phyloP scores from a whole-genome alignment of 192 early-diverging fungal species.

The Coemansia furcata region DNA sequence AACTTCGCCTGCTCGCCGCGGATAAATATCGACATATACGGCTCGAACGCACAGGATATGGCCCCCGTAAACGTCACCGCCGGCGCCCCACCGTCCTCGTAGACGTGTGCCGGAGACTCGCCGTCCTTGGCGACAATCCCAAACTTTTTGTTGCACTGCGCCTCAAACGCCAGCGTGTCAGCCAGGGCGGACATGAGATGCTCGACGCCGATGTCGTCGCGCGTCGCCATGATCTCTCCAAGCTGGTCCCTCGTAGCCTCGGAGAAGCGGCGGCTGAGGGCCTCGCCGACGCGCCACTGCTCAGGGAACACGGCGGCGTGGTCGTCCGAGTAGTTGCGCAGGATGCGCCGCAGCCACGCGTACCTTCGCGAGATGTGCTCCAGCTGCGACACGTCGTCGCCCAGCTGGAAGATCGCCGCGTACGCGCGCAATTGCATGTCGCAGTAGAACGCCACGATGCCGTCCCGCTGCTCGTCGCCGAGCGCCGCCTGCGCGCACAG shows the following conservation, averaged over 20 bases:
- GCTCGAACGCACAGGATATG: constrained; percentile 83
- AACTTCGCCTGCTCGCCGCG: constrained; percentile 73
- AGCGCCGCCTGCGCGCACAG: constrained; percentile 65
- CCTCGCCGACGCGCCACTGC: constrained; percentile 62
- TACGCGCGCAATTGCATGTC: constrained; percentile 83
- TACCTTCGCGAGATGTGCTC: constrained; percentile 85
- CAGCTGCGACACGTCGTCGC: constrained; percentile 75
- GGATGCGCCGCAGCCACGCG: constrained; percentile 87
- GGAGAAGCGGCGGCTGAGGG: constrained; percentile 75
- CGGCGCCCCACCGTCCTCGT: constrained; percentile 4
- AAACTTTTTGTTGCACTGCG: constrained; percentile 76
- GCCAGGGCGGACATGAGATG: constrained; percentile 73
- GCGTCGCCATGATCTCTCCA: constrained; percentile 61
- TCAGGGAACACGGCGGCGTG: constrained; percentile 80
- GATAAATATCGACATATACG: constrained; percentile 86
- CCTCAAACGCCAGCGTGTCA: constrained; percentile 88
- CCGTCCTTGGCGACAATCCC: constrained; percentile 45
- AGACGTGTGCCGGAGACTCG: background rate
- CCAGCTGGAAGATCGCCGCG: constrained; percentile 69
- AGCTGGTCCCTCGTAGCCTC: constrained; percentile 71
- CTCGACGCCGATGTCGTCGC: constrained; percentile 63
- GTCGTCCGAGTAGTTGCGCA: constrained; percentile 88
- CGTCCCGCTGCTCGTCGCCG: constrained; percentile 56
- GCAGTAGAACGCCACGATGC: constrained; percentile 68
- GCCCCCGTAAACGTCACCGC: constrained; percentile 62